phyloP scores from a whole-genome alignment of 1,284 basidiomycete species.

The Ceratobasidium papillatum region DNA sequence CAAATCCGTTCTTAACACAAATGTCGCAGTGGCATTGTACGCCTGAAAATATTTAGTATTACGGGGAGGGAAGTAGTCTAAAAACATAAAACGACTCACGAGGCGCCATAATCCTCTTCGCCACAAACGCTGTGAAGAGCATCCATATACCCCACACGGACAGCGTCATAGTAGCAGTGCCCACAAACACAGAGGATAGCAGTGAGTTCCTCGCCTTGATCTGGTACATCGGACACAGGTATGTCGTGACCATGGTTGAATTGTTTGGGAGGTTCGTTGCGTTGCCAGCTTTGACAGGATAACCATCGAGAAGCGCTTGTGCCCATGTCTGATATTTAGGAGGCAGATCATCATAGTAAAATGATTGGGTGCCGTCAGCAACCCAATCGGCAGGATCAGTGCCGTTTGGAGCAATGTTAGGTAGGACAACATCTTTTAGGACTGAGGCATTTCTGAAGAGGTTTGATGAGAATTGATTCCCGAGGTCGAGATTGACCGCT shows the following conservation, averaged over 20 bases:
- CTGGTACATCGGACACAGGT: constrained; percentile 27
- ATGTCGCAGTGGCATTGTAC: background rate
- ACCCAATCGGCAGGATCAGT: background rate
- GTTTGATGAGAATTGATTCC: background rate
- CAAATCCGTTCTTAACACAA: no score
- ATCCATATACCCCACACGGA: constrained; percentile 35
- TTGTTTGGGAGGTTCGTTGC: background rate
- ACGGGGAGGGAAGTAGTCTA: background rate
- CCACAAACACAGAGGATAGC: constrained; percentile 21
- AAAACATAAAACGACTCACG: constrained; percentile 2
- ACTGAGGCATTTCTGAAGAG: constrained; percentile 6
- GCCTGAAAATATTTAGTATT: background rate
- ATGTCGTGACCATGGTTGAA: constrained; percentile 5
- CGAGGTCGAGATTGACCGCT: constrained; percentile 22
- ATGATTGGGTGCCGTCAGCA: background rate
- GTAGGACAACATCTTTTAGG: background rate
- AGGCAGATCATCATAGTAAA: constrained; percentile 2
- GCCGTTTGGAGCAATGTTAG: background rate
- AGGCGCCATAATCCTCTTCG: constrained; percentile 8
- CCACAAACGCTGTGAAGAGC: constrained; percentile 9
- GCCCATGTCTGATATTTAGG: constrained; percentile 33
- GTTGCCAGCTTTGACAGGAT: background rate
- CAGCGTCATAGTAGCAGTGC: constrained; percentile 18
- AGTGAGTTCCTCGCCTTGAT: constrained; percentile 7
- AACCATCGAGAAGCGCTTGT: constrained; percentile 1